Conservation (phyloP, 805 yeast species). For the Wickerhamiella slavikovae region DNA sequence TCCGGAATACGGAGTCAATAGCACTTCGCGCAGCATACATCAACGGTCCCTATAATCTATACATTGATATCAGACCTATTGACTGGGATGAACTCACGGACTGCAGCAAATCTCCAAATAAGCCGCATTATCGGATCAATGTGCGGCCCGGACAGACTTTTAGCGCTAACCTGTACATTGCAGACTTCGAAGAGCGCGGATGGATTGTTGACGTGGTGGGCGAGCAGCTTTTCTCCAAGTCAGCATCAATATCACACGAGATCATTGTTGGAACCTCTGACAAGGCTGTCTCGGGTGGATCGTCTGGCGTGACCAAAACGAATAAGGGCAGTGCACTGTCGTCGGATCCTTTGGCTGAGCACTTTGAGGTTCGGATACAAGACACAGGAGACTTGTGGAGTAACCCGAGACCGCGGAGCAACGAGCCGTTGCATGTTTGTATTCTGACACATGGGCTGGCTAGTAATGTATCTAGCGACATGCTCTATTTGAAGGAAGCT, state of each 20-base stretch:
- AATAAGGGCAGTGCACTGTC: no score
- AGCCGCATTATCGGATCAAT: slow-evolving; percentile 26
- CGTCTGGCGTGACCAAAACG: slow-evolving; percentile 3
- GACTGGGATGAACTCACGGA: slow-evolving; percentile 29
- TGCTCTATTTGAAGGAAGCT: slow-evolving; percentile 69
- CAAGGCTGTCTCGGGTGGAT: slow-evolving; percentile 9
- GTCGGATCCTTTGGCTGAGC: slow-evolving; percentile 2
- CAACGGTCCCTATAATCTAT: slow-evolving; percentile 75
- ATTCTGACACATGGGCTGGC: slow-evolving; percentile 82
- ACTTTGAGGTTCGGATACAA: slow-evolving; percentile 18
- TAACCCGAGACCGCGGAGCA: slow-evolving; percentile 30
- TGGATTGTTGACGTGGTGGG: slow-evolving; percentile 72
- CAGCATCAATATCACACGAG: slow-evolving; percentile 49
- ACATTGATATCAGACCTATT: slow-evolving; percentile 56
- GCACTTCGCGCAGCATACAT: slow-evolving; percentile 65
- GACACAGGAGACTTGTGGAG: slow-evolving; percentile 64
- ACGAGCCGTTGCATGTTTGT: slow-evolving; percentile 58
- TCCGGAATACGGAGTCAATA: slow-evolving; percentile 52
- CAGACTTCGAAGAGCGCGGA: slow-evolving; percentile 24
- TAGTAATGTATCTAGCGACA: slow-evolving; percentile 75
- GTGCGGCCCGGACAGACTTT: slow-evolving; percentile 56
- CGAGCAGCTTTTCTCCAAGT: slow-evolving; percentile 54
- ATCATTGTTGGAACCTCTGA: slow-evolving; percentile 27
- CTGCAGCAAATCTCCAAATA: slow-evolving; percentile 16
- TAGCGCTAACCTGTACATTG: slow-evolving; percentile 31